Evolutionary conservation across 1,139 yeast species (phyloP), one percentile per base, ranked within the genome.

Genomic region (Taiozyma sp.): DNA sequence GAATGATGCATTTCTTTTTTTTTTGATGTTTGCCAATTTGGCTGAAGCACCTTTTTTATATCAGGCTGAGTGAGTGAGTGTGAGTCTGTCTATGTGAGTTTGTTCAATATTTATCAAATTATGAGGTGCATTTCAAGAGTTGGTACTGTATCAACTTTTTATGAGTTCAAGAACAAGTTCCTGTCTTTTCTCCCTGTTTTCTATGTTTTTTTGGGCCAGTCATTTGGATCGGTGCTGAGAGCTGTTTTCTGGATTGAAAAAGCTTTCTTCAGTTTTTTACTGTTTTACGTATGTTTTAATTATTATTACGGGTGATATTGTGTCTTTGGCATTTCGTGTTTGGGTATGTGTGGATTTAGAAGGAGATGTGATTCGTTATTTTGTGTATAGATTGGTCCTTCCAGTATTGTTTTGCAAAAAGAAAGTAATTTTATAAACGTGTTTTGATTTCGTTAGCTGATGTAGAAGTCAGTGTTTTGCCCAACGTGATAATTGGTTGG

Each of bases 271-370:
- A 13, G 35, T 46, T 46, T 42, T 47, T 35, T 39, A 19, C 41
- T n/a, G 22, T 37, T 37, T 37, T 37, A 19, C 24, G 24, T 19
- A 14, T 29, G 40, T 29, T 28, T 37, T 28, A 37, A 42, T 37
- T 41, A 39, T 26, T 30, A 9, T 30, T n/a, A n/a, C 30, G 11
- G 19, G 29, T 34, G 42, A 42, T 32, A 46, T 34, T 13, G 43
- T 24, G 47, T 45, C 47, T 40, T 21, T 45, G 47, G 47, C 45
- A 42, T 42, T 42, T 30, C 16, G n/a, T 26, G 42, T 29, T 30
- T 10, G 24, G 30, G 40, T n/a, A 28, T 40, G 29, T 19, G 41
- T 41, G 44, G 19, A 21, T 24, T 16, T 21, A 41, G 24, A 28
- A 16, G 16, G 28, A 7, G 21, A 24, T 10, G 22, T 5, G 24